A percentile compares a stretch with the other conserved stretches of the same genome.
These are phyloP conservation scores for Orychophragmus violaceus DNA, from an alignment of 345 rosid genomes.

Conservation along the genomic window DNA sequence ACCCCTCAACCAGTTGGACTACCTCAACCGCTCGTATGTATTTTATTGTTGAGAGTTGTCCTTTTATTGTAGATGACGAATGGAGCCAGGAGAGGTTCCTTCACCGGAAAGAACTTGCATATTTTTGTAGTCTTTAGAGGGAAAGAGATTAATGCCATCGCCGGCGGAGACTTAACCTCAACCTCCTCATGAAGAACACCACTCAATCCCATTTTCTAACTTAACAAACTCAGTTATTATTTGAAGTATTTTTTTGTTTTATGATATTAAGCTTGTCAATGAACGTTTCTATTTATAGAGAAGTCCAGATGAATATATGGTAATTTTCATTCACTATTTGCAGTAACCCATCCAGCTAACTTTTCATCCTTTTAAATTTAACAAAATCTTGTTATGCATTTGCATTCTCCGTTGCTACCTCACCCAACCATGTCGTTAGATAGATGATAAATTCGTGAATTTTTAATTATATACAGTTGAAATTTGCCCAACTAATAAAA, in stretches of 20 bases:
- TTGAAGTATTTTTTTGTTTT: neutral
- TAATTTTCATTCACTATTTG: constrained; percentile 22
- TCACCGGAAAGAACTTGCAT: constrained; percentile 80
- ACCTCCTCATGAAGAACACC: constrained; percentile 67
- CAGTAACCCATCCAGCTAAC: constrained; percentile 19
- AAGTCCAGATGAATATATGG: neutral
- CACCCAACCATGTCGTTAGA: constrained; percentile 15
- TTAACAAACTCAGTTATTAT: neutral
- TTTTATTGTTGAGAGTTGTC: no score
- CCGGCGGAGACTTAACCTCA: constrained; percentile 69
- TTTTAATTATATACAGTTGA: neutral
- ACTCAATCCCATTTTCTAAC: constrained; percentile 41
- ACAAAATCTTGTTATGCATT: constrained; percentile 3
- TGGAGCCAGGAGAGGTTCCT: constrained; percentile 68
- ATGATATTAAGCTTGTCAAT: neutral
- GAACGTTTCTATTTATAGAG: constrained; percentile 10
- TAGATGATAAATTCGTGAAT: neutral
- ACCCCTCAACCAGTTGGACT: no score
- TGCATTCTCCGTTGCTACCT: constrained; percentile 1
- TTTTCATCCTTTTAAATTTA: constrained; percentile 15
- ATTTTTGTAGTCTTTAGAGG: constrained; percentile 74
- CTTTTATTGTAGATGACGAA: no score
- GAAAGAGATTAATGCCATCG: constrained; percentile 57
- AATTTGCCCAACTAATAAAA: neutral
- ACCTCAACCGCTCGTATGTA: no score